Conservation (phyloP, 2,329 filamentous ascomycete genomes). For the Pestalotiopsis sp. region DNA sequence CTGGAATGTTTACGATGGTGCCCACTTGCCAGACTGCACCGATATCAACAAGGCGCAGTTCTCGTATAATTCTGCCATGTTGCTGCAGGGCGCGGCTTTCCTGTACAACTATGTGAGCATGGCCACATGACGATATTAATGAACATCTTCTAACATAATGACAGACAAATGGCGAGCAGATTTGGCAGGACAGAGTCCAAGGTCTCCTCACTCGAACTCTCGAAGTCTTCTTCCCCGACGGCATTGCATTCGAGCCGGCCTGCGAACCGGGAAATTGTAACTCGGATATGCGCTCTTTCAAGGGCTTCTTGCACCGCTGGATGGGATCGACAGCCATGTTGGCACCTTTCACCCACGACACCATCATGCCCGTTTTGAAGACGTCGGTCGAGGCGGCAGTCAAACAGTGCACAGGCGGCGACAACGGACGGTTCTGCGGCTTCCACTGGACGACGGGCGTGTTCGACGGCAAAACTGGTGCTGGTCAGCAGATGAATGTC, state of each 20-base stretch:
- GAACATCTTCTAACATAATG: not conserved
- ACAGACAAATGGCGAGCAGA: conserved; percentile 51
- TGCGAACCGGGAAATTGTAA: conserved; percentile 70
- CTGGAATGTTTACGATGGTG: conserved; percentile 68
- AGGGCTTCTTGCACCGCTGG: conserved; percentile 70
- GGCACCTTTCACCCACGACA: conserved; percentile 58
- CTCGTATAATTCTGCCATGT: conserved; percentile 66
- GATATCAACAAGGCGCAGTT: conserved; percentile 64
- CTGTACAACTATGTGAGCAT: conserved; percentile 65
- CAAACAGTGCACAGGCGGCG: conserved; percentile 62
- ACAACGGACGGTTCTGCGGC: conserved; percentile 61
- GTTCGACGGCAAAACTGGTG: conserved; percentile 47
- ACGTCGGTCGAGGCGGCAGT: conserved; percentile 62
- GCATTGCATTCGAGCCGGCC: conserved; percentile 65
- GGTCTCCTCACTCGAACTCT: conserved; percentile 54
- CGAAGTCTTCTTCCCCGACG: conserved; percentile 55
- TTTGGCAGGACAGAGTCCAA: conserved; percentile 59
- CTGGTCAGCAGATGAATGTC: conserved; percentile 60
- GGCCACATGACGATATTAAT: not conserved
- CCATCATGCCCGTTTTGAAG: conserved; percentile 59
- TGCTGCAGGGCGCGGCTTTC: conserved; percentile 64
- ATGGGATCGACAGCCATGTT: conserved; percentile 61
- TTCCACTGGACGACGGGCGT: conserved; percentile 56
- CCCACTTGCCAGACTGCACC: conserved; percentile 61
- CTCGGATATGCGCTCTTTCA: conserved; percentile 73